phyloP scores from a whole-genome alignment of 306 rosid genomes.

The Biancaea sappan region DNA sequence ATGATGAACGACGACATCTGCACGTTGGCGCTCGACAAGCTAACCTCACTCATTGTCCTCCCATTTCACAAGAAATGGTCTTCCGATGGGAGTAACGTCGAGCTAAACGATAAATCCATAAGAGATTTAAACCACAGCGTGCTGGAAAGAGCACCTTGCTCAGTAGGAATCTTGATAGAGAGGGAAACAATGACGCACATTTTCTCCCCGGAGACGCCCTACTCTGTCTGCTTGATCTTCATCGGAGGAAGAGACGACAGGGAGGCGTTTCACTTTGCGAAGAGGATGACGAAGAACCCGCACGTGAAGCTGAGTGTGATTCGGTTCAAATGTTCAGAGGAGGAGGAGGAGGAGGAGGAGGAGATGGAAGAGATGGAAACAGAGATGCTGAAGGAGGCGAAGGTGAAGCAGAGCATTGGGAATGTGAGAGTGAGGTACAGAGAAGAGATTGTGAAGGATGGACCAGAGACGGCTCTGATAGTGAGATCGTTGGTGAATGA shows the following conservation, averaged over 20 bases:
- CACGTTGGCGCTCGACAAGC: conserved; percentile 59
- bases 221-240: conserved; percentile 53
- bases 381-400: conserved; percentile 34
- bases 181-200: conserved; percentile 42
- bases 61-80: conserved; percentile 74
- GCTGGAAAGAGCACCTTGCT: conserved; percentile 69
- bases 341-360: too few species aligned
- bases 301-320: conserved; percentile 42
- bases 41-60: conserved; percentile 54
- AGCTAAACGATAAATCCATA: conserved; percentile 43
- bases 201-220: conserved; percentile 26
- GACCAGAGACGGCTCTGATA: conserved; percentile 45
- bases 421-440: conserved; percentile 32
- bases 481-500: conserved; percentile 35
- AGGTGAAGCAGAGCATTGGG: neutral
- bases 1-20: conserved; percentile 76
- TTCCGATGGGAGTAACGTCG: conserved; percentile 42
- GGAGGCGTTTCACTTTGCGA: conserved; percentile 54
- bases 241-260: conserved; percentile 75
- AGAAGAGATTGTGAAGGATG: conserved; percentile 46
- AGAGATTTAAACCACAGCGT: conserved; percentile 52
- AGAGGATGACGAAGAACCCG: conserved; percentile 48
- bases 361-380: conserved; percentile 39
- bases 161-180: conserved; percentile 58
- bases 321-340: conserved; percentile 2